Conservation (phyloP, 2,329 filamentous ascomycete species). For the Fusarium paranaense region DNA sequence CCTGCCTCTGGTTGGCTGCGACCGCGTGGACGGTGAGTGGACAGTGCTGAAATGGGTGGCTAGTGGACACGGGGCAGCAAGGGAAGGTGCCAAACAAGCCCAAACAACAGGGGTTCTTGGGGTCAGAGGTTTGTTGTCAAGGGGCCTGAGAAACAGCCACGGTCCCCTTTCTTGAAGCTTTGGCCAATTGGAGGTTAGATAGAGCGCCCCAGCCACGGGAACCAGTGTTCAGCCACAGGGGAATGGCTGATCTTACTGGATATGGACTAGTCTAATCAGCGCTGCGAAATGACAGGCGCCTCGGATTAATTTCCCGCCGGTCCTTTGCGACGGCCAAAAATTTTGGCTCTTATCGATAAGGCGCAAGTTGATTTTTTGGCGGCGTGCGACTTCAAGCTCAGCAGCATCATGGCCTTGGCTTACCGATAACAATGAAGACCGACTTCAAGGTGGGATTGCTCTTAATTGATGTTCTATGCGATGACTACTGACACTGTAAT, state of each 20-base stretch:
- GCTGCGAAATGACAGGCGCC: background rate
- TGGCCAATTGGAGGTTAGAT: constrained; percentile 16
- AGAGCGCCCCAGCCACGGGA: constrained; percentile 26
- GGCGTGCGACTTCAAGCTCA: constrained; percentile 39
- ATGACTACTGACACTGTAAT: background rate
- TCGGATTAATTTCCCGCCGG: constrained; percentile 53
- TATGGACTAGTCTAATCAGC: constrained; percentile 23
- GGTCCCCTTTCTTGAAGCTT: constrained; percentile 37
- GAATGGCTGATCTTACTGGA: constrained; percentile 28
- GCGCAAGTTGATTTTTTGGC: constrained; percentile 47
- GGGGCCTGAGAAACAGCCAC: constrained; percentile 32
- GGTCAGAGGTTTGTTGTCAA: constrained; percentile 24
- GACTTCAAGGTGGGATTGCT: constrained; percentile 86
- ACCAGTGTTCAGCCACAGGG: constrained; percentile 26
- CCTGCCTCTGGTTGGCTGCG: constrained; percentile 47
- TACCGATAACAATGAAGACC: constrained; percentile 87
- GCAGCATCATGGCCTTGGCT: constrained; percentile 53
- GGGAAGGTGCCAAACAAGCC: constrained; percentile 39
- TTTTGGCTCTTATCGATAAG: constrained; percentile 52
- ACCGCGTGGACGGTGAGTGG: constrained; percentile 41
- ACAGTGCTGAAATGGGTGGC: constrained; percentile 37
- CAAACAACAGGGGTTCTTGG: constrained; percentile 22
- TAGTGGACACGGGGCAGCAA: constrained; percentile 46
- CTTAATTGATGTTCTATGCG: background rate
- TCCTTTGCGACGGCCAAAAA: constrained; percentile 42